Conservation (phyloP, 75 land plant genomes). For the Pseudotsuga menziesii region DNA sequence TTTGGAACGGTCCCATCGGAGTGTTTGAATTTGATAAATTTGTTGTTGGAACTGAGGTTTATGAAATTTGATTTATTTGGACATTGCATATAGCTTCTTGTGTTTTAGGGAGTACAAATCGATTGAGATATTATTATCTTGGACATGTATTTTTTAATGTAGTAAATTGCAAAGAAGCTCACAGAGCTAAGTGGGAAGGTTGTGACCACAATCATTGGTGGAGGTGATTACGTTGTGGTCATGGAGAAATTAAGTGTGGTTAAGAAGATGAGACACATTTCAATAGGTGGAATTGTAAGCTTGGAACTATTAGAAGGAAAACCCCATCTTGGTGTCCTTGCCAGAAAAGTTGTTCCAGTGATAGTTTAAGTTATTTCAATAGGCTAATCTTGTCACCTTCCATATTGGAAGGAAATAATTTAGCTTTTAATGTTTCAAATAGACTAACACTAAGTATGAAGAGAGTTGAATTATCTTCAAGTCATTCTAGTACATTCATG, state of each 20-base stretch:
- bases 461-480: too few species aligned
- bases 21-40: slow-evolving; percentile 87
- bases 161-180: slow-evolving; percentile 77
- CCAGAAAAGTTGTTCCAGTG: slow-evolving; percentile 49
- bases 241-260: slow-evolving; percentile 88
- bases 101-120: neutral
- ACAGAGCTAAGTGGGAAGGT: slow-evolving; percentile 78
- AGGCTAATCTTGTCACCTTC: too few species aligned
- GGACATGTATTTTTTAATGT: slow-evolving; percentile 3
- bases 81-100: neutral
- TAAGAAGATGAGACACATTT: slow-evolving; percentile 92
- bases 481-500: too few species aligned
- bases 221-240: slow-evolving; percentile 94
- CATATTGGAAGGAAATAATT: too few species aligned
- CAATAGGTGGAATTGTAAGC: slow-evolving; percentile 93
- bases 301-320: slow-evolving; percentile 92
- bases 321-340: slow-evolving; percentile 81
- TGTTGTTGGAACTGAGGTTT: slow-evolving; percentile 77
- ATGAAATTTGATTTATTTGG: neutral
- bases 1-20: slow-evolving; percentile 96
- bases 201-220: slow-evolving; percentile 84
- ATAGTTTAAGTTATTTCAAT: too few species aligned
- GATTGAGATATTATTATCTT: neutral
- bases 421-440: too few species aligned
- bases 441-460: too few species aligned